Conservation (phyloP, 169 alveolate species). For the Plasmodium coatneyi region DNA sequence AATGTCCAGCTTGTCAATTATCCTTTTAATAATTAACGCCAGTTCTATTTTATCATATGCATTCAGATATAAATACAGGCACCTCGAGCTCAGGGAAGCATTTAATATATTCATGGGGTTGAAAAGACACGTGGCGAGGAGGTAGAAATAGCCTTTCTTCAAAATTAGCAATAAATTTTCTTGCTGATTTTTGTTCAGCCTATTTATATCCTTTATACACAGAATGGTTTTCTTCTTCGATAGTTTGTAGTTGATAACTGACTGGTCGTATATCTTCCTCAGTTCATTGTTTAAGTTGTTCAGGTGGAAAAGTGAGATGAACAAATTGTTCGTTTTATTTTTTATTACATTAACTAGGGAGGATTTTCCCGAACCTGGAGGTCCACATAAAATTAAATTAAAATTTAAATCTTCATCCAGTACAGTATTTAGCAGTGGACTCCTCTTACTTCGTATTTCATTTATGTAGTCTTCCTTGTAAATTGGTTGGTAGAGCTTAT, state of each 20-base stretch:
- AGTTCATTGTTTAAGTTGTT: constrained; percentile 67
- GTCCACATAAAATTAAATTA: constrained; percentile 82
- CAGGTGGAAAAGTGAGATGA: constrained; percentile 50
- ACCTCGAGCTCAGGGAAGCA: constrained; percentile 57
- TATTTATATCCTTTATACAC: constrained; percentile 71
- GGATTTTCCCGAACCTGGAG: constrained; percentile 86
- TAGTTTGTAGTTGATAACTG: constrained; percentile 36
- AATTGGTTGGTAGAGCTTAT: constrained; percentile 67
- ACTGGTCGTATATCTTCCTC: constrained; percentile 46
- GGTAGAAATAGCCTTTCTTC: constrained; percentile 52
- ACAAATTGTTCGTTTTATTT: constrained; percentile 60
- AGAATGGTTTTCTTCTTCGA: constrained; percentile 37
- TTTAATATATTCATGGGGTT: constrained; percentile 63
- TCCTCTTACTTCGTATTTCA: constrained; percentile 49
- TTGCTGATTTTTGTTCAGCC: constrained; percentile 69
- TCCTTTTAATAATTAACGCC: constrained; percentile 46
- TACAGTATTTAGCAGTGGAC: constrained; percentile 34
- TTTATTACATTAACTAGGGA: constrained; percentile 79
- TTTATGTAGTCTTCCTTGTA: constrained; percentile 62
- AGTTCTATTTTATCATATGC: constrained; percentile 66
- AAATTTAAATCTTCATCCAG: constrained; percentile 69
- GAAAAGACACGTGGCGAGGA: constrained; percentile 54
- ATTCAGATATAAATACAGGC: constrained; percentile 27
- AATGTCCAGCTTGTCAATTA: constrained; percentile 27
- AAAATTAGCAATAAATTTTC: constrained; percentile 43